Evolutionary conservation across 352 stramenopile species (phyloP), one percentile per base, ranked within the genome.

Genomic region (Globisporangium ultimum): DNA sequence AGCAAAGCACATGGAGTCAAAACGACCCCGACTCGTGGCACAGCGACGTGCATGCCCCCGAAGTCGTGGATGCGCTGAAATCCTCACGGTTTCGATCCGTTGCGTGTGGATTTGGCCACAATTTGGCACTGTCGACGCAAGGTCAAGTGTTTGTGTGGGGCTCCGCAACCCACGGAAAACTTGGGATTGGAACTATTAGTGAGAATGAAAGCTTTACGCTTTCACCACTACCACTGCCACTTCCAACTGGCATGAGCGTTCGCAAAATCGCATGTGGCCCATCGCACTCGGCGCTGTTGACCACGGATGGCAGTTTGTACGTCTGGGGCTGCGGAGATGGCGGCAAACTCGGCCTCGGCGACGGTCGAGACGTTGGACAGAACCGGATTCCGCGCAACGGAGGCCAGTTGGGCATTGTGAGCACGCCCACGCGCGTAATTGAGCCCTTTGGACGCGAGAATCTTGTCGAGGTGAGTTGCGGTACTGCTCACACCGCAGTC

Each of bases 121-220:
- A 76, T 43, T 28, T 93, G 12, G 84, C 84, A 2, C 70, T 93
- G 34, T 77, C 79, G 7, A 79, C 60, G 2, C 67, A 83, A 17
- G 81, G 84, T 18, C 67, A 80, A n/a, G 72, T 93, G n/a, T 91
- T 82, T 24, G 71, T 71, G 0, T 93, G 84, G 84, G 84, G 84
- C 0, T 91, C 84, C 17, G 76, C 76, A 2, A 88, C 76, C 4
- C 77, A 84, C 40, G 84, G 84, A 1, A 93, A 93, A 47, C 71
- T 93, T 24, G 84, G 84, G 2, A 66, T 93, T 13, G 81, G 81
- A 0, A 45, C 58, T 0, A 58, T 88, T 1, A 56, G 55, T 48
- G 67, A 55, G 8, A 60, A 70, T 20, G 84, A 91, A 20, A 87
- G 81, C 55, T 93, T 93, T 61, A 84, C 81, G 4, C 21, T 93